phyloP scores from a whole-genome alignment of 2,329 filamentous ascomycete species.

The Metarhizium guizhouense region DNA sequence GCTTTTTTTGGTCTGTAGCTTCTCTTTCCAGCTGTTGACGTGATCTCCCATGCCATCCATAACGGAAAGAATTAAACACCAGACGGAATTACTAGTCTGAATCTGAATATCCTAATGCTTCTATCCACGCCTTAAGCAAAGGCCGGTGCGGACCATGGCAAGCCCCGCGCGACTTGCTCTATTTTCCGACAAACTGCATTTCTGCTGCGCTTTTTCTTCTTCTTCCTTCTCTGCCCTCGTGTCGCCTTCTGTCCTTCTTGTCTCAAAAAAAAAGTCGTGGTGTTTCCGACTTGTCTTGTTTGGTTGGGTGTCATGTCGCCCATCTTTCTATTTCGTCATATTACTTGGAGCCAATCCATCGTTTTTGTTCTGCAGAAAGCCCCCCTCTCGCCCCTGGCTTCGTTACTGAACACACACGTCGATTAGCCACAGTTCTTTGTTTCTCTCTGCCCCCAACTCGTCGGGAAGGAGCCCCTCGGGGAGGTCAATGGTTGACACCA shows the following conservation, averaged over 20 bases:
- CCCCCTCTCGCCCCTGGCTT: constrained; percentile 4
- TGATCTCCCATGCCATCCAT: neutral
- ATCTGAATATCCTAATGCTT: neutral
- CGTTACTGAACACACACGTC: constrained; percentile 9
- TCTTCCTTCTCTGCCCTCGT: no score
- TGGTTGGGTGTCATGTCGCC: neutral
- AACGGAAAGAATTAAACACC: neutral
- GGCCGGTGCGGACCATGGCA: neutral
- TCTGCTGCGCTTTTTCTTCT: neutral
- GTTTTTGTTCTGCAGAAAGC: constrained; percentile 8
- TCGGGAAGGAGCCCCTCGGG: constrained; percentile 1
- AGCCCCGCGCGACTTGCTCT: neutral
- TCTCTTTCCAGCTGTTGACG: neutral
- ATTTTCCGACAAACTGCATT: neutral
- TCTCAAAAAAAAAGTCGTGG: neutral
- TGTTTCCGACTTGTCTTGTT: neutral
- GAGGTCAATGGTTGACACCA: neutral
- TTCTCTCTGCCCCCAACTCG: constrained; percentile 10
- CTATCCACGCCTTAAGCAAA: neutral
- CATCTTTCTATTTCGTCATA: neutral
- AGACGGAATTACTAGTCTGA: no score
- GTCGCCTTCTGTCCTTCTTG: no score
- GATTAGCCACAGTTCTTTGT: constrained; percentile 10
- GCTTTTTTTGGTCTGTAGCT: neutral
- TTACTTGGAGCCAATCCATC: neutral